A percentile compares a stretch with the other conserved stretches of the same genome.
phyloP scores from a whole-genome alignment of 148 eudicot genomes.

The Vaccinium corymbosum region DNA sequence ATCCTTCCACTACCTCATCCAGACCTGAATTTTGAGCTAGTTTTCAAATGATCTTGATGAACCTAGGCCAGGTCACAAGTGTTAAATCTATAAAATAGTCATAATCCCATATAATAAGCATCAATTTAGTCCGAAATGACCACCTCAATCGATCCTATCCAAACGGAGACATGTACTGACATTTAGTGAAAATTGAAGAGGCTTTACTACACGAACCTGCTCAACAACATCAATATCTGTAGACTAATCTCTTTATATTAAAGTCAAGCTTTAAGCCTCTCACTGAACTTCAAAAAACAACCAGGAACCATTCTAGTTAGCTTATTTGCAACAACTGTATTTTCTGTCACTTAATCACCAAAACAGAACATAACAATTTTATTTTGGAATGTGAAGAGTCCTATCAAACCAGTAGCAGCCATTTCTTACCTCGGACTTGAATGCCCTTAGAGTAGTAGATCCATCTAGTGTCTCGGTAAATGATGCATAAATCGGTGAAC shows the following conservation, averaged over 20 bases:
- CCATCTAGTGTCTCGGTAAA: slow-evolving; percentile 95
- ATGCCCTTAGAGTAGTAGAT: slow-evolving; percentile 85
- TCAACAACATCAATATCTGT: background rate
- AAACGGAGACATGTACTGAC: background rate
- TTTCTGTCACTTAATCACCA: background rate
- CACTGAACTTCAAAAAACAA: background rate
- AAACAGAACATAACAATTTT: background rate
- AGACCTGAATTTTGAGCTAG: background rate
- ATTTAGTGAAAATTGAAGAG: background rate
- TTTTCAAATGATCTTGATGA: background rate
- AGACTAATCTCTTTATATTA: background rate
- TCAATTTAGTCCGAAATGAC: background rate
- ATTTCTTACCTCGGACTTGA: slow-evolving; percentile 56
- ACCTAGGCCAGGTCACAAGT: background rate
- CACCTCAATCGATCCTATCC: background rate
- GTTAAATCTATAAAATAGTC: background rate
- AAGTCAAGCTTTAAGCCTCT: slow-evolving; percentile 4
- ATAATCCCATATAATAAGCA: background rate
- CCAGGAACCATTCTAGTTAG: background rate
- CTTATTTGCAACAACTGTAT: background rate
- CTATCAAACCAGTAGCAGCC: background rate
- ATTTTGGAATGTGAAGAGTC: background rate
- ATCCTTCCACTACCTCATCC: background rate
- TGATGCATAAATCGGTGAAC: slow-evolving; percentile 92
- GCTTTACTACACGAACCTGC: background rate